Evolutionary conservation across 2,329 filamentous ascomycete species (phyloP), one percentile per base, ranked within the genome.

Genomic region (Sphaerulina populicola): DNA sequence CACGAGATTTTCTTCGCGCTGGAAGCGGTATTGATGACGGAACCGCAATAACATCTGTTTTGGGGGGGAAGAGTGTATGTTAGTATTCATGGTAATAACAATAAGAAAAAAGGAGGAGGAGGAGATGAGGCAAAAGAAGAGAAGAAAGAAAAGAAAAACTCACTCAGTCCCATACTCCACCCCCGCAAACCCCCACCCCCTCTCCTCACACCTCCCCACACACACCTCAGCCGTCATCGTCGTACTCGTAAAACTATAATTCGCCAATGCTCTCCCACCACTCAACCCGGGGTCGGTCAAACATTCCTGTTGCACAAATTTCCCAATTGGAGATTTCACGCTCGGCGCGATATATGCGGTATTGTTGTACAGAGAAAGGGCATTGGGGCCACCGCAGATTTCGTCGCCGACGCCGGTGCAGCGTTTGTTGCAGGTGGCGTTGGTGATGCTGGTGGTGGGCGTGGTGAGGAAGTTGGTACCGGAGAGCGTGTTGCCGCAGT

Each of bases 351-450:
- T 36, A 46, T 57, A 62, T 2, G 41, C 35, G 1, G 56, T 55
- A 45, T 57, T 57, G 12, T 59, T 58, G 49, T 66, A 67, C 9
- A 66, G 37, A 33, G 56, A 63, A 1, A 67, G 35, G 6, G 56
- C 61, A 39, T 54, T 57, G n/a, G 57, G 21, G 15, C 64, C 64
- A n/a, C 64, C 64, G 47, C 64, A 67, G 38, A 65, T 52, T 46
- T 65, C 55, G 15, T 56, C 46, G n/a, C 51, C 47, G 36, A 57
- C 53, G n/a, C 59, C 64, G 2, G 41, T 40, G 40, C 65, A 67
- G 23, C 54, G 50, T 49, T 60, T 60, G 27, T 57, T 56, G 57
- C 65, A 67, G 27, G 53, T 56, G 8, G 43, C 44, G 40, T 63
- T 60, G 21, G 23, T 48, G 6, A 58, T 54, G 3, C 44, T 53